Evolutionary conservation across 257 asterid species (phyloP).

Genomic region (Eucommia ulmoides): DNA sequence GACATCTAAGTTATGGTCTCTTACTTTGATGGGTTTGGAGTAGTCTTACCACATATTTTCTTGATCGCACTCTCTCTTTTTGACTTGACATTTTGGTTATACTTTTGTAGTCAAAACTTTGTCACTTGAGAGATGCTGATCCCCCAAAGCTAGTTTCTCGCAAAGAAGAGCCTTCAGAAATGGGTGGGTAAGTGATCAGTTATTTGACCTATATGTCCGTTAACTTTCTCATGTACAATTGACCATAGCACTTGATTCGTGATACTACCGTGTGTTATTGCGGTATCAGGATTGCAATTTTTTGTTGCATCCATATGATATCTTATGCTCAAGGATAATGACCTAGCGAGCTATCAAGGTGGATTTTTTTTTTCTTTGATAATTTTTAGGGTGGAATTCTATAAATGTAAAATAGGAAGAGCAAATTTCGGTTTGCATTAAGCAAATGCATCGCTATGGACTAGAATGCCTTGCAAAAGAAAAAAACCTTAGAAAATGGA

Average conservation of each 20-base stretch:
- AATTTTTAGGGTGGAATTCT: no score
- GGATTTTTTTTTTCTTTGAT: no score
- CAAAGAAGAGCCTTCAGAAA: conserved; percentile 93
- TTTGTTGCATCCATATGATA: background rate
- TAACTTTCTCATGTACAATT: background rate
- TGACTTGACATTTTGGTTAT: no score
- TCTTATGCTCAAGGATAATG: no score
- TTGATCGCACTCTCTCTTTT: background rate
- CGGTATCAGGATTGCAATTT: background rate
- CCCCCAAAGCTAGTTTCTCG: conserved; percentile 34
- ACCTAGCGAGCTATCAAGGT: background rate
- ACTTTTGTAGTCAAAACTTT: conserved; percentile 61
- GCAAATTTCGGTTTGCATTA: no score
- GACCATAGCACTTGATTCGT: background rate
- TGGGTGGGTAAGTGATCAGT: conserved; percentile 80
- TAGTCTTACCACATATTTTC: no score
- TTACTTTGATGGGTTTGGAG: background rate
- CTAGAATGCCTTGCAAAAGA: no score
- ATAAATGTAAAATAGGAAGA: no score
- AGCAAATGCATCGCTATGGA: no score
- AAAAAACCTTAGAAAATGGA: no score
- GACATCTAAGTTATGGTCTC: background rate
- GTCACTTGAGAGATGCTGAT: conserved; percentile 52
- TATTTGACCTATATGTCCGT: conserved; percentile 7
- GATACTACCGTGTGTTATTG: background rate